These are phyloP conservation scores for Verbena officinalis DNA, from an alignment of 257 asterid species.

Conservation along the genomic window DNA sequence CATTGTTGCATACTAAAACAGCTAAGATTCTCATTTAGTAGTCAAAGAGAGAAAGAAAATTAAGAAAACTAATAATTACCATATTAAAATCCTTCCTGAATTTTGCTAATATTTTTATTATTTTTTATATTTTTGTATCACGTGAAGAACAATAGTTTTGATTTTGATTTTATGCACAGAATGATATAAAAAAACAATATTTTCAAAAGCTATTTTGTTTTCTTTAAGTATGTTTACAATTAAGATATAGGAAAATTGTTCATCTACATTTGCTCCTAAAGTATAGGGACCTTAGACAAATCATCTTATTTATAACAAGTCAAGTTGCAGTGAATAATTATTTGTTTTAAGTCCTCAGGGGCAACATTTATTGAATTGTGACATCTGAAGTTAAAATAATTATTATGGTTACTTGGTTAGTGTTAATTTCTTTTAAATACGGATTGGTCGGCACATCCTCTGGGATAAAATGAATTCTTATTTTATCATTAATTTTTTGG, in stretches of 20 bases:
- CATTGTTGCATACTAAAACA: constrained; percentile 32
- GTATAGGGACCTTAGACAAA: not conserved
- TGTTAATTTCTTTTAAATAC: too few species aligned
- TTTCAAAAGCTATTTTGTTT: not conserved
- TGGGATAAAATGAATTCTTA: too few species aligned
- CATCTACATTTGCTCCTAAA: not conserved
- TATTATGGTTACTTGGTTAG: too few species aligned
- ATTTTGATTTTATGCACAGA: too few species aligned
- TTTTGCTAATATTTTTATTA: constrained; percentile 8
- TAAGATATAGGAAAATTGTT: not conserved
- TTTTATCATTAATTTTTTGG: too few species aligned
- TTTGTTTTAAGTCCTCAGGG: not conserved
- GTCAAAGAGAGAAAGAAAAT: constrained; percentile 27
- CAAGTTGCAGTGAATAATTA: constrained; percentile 5
- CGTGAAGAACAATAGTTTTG: not conserved
- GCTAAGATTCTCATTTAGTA: constrained; percentile 33
- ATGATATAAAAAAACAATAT: not conserved
- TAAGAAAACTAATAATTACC: constrained; percentile 1
- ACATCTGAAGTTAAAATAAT: too few species aligned
- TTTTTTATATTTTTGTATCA: not conserved
- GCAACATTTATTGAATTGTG: not conserved
- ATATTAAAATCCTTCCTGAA: constrained; percentile 17
- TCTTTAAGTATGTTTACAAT: not conserved
- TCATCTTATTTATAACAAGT: not conserved
- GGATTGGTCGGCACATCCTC: too few species aligned